Evolutionary conservation across 2,329 filamentous ascomycete species (phyloP).

Genomic region (Scedosporium dehoogii): DNA sequence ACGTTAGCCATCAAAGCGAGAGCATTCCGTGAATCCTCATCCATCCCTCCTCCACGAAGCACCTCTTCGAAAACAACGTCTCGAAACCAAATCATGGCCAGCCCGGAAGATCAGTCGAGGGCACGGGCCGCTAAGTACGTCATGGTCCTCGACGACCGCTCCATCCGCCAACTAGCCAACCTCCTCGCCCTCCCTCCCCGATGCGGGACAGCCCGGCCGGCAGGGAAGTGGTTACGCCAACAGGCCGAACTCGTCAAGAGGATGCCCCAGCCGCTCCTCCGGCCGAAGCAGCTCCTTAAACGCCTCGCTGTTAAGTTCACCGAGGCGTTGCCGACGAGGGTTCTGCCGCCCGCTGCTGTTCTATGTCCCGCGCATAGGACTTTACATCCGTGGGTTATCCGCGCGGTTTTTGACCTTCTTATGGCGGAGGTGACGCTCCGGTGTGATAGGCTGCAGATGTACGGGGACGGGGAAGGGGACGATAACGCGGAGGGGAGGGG

Average conservation of each 20-base stretch:
- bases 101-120: not conserved
- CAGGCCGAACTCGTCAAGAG: slow-evolving; percentile 19
- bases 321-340: slow-evolving; percentile 12
- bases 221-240: slow-evolving; percentile 23
- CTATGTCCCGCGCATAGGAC: slow-evolving; percentile 30
- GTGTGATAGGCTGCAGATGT: slow-evolving; percentile 17
- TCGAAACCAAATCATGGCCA: not conserved
- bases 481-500: not conserved
- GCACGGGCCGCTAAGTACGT: slow-evolving; percentile 2
- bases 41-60: too few relatives aligned
- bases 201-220: slow-evolving; percentile 18
- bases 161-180: slow-evolving; percentile 22
- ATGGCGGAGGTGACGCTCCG: slow-evolving; percentile 29
- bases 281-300: slow-evolving; percentile 19
- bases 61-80: too few relatives aligned
- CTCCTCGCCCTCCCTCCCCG: slow-evolving; percentile 27
- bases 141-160: slow-evolving; percentile 13
- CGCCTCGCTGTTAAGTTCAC: slow-evolving; percentile 22
- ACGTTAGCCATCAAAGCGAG: not conserved
- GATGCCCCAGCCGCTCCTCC: slow-evolving; percentile 17
- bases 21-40: not conserved
- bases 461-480: slow-evolving; percentile 1
- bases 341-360: slow-evolving; percentile 19
- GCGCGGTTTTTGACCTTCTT: slow-evolving; percentile 31
- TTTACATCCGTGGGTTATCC: slow-evolving; percentile 33